Evolutionary conservation across 176 grass and related monocot species (phyloP), one percentile per base, ranked within the genome.

Genomic region (Urochloa ruziziensis): DNA sequence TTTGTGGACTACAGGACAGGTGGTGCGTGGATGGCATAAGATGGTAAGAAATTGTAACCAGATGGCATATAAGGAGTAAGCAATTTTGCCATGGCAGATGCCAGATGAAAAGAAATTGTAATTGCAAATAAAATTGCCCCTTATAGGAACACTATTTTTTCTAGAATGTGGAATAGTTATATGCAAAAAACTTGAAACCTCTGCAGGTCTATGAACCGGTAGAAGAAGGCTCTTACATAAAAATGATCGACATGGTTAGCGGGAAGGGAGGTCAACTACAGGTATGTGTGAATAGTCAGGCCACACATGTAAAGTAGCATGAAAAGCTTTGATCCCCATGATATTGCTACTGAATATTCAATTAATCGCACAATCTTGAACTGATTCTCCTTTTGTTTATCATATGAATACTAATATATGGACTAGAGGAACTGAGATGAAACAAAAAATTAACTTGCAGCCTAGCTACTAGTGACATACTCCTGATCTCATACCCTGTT

Each of bases 171-270:
- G 62, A 66, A 87, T 27, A 25, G 12, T 61, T 85, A 67, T 53
- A 82, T 30, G 82, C 73, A 44, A 66, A 79, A 24, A 68, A 65
- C 51, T 73, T 56, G 25, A 68, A 74, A 65, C 58, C 51, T 85
- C 29, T 84, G 29, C 83, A 98, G 96, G 89, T 89, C 19, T 96
- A 98, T 87, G 96, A 98, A 87, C 87, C 93, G 0, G 96, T 96
- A 24, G 87, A 96, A 82, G 93, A 98, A 85, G 96, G 96, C 48
- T 98, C 96, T 78, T 98, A 96, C 85, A 84, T 98, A 79, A 98
- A 98, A 89, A 96, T 94, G 96, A 92, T 98, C 18, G 96, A 98
- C 84, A 96, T 98, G 89, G 91, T 90, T 80, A 96, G 82, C 89
- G 96, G 93, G 60, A 78, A 84, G 72, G 89, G 91, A 23, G 96